A percentile compares a stretch with the other conserved stretches of the same genome.
Evolutionary conservation across 75 land plant species (phyloP).

Genomic region (Selaginella moellendorffii): DNA sequence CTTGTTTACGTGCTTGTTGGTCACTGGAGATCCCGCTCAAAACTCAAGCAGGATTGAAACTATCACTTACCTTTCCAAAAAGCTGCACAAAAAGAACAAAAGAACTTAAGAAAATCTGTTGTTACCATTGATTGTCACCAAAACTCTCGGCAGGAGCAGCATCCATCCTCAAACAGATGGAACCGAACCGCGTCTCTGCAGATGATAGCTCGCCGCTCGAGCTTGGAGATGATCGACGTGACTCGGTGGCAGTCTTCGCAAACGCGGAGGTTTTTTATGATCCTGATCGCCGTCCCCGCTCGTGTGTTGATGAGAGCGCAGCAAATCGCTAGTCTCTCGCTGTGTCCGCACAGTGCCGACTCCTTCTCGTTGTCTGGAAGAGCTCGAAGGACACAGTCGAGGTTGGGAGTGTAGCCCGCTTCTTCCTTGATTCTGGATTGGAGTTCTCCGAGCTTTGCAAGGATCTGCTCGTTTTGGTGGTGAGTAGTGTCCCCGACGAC

Average conservation of each 20-base stretch:
- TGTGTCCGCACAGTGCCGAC: conserved; percentile 30
- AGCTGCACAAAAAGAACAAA: no score
- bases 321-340: conserved; percentile 45
- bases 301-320: conserved; percentile 36
- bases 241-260: conserved; percentile 41
- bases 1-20: no score
- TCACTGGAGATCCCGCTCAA: no score
- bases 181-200: conserved; percentile 39
- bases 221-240: conserved; percentile 32
- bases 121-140: no score
- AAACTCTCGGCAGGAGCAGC: conserved; percentile 45
- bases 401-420: conserved; percentile 35
- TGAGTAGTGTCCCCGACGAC: conserved; percentile 37
- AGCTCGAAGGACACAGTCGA: conserved; percentile 30
- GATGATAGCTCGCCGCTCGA: conserved; percentile 30
- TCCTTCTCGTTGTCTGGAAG: conserved; percentile 44
- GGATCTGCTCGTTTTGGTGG: conserved; percentile 23
- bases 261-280: conserved; percentile 37
- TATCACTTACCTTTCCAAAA: no score
- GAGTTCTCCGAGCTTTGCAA: conserved; percentile 24
- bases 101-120: no score
- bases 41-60: no score
- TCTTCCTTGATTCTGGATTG: conserved; percentile 24
- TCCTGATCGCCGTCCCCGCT: conserved; percentile 32
- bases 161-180: conserved; percentile 26